A percentile compares a stretch with the other conserved stretches of the same genome.
These are phyloP conservation scores for Diplodia intermedia DNA, from an alignment of 2,329 filamentous ascomycete species.

Conservation along the genomic window DNA sequence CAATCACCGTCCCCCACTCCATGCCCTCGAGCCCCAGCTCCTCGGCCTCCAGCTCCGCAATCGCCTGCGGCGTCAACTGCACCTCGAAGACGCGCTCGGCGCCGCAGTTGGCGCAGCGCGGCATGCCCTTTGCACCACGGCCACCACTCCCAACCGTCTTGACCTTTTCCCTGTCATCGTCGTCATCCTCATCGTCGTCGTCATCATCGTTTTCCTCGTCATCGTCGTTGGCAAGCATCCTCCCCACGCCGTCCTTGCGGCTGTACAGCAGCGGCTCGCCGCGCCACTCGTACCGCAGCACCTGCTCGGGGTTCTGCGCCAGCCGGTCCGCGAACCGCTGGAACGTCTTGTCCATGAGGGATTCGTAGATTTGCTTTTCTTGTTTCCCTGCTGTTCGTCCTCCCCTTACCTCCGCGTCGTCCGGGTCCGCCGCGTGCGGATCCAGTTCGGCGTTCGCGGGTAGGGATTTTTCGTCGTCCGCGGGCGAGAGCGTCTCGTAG, in stretches of 20 bases:
- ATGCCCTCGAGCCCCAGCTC: slow-evolving; percentile 78
- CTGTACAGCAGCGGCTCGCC: slow-evolving; percentile 74
- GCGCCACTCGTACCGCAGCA: slow-evolving; percentile 58
- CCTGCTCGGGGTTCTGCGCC: slow-evolving; percentile 58
- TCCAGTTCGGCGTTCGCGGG: slow-evolving; percentile 56
- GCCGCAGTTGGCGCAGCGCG: slow-evolving; percentile 79
- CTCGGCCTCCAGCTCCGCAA: slow-evolving; percentile 81
- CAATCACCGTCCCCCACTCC: slow-evolving; percentile 95
- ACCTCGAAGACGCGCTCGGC: slow-evolving; percentile 82
- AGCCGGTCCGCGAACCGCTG: slow-evolving; percentile 60
- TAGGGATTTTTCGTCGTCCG: slow-evolving; percentile 51
- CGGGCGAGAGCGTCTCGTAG: slow-evolving; percentile 80
- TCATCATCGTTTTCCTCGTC: slow-evolving; percentile 18
- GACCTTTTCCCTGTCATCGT: slow-evolving; percentile 36
- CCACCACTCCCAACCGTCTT: slow-evolving; percentile 40
- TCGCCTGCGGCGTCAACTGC: slow-evolving; percentile 89
- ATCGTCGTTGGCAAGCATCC: slow-evolving; percentile 58
- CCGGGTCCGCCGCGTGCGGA: slow-evolving; percentile 42
- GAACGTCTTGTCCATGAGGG: slow-evolving; percentile 57
- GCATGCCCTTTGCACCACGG: slow-evolving; percentile 59
- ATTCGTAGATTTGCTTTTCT: slow-evolving; percentile 58
- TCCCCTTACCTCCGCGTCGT: slow-evolving; percentile 34
- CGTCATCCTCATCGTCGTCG: slow-evolving; percentile 6
- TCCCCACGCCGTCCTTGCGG: slow-evolving; percentile 75
- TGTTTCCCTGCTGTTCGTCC: slow-evolving; percentile 44